These are phyloP conservation scores for Trichoderma atrobrunneum DNA, from an alignment of 2,329 filamentous ascomycete species.

Conservation along the genomic window DNA sequence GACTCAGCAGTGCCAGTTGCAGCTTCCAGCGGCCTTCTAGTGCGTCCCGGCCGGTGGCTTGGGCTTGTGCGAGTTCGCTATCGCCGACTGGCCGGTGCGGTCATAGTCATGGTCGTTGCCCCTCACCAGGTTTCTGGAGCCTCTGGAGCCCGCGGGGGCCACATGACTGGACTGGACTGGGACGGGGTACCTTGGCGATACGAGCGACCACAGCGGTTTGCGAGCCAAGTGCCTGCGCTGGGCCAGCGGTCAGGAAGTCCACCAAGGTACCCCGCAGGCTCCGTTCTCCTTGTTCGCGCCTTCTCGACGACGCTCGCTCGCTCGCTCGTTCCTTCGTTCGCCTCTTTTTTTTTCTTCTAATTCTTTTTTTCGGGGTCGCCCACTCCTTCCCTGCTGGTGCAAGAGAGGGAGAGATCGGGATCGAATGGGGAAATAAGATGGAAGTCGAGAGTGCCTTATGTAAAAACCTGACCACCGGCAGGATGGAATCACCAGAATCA, in stretches of 20 bases:
- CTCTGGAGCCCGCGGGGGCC: background rate
- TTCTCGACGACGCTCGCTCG: background rate
- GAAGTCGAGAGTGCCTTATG: background rate
- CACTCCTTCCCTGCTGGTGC: background rate
- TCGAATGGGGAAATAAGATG: background rate
- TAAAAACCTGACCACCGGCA: background rate
- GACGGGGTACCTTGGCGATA: constrained; percentile 1
- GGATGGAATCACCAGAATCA: constrained; percentile 3
- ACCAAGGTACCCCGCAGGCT: constrained; percentile 8
- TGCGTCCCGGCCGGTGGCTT: constrained; percentile 4
- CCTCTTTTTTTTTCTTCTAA: background rate
- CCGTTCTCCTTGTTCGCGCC: background rate
- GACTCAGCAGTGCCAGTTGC: background rate
- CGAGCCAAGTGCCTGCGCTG: background rate
- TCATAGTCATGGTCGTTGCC: background rate
- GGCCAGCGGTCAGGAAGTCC: constrained; percentile 13
- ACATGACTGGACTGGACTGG: background rate
- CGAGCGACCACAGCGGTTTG: background rate
- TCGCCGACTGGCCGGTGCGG: constrained; percentile 10
- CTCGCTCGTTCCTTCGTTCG: background rate
- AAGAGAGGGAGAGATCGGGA: background rate
- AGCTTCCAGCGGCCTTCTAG: constrained; percentile 17
- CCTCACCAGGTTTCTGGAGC: background rate
- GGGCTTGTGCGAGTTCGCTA: background rate
- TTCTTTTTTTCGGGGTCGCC: background rate